Percentiles rank a stretch among this genome's conserved stretches.
Conservation (phyloP, 306 rosid species). For the Medicago lupulina region DNA sequence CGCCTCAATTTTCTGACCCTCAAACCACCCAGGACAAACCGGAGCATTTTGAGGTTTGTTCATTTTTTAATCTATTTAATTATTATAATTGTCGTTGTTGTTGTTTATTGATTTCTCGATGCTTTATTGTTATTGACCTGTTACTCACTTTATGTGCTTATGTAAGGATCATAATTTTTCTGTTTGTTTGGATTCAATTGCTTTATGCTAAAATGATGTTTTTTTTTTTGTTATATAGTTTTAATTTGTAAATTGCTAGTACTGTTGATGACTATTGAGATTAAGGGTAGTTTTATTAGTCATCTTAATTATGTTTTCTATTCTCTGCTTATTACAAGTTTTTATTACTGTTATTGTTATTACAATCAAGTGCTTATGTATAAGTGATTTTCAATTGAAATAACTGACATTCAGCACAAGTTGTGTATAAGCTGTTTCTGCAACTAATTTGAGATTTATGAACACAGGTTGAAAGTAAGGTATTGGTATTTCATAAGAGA, state of each 20-base stretch:
- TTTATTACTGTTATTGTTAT: not conserved
- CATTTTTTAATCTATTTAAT: not conserved
- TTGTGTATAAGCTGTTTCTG: not conserved
- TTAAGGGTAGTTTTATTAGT: not conserved
- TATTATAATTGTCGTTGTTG: not conserved
- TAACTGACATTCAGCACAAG: not conserved
- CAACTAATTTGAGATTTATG: not conserved
- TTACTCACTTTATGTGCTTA: not conserved
- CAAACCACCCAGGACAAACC: slow-evolving; percentile 55
- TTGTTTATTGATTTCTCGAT: not conserved
- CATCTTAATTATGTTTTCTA: not conserved
- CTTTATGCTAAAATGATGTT: not conserved
- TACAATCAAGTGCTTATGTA: not conserved
- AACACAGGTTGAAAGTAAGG: not conserved
- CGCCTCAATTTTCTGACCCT: slow-evolving; percentile 66
- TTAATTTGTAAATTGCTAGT: not conserved
- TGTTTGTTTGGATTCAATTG: not conserved
- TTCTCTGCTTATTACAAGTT: not conserved
- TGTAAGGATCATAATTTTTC: slow-evolving; percentile 1
- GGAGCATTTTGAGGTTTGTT: slow-evolving; percentile 60
- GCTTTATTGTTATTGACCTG: not conserved
- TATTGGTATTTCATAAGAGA: not conserved
- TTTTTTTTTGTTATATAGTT: not conserved
- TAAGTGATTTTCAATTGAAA: not conserved
- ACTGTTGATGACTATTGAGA: not conserved